Percentiles rank a stretch among this genome's conserved stretches.
Conservation (phyloP, 2,329 filamentous ascomycete genomes). For the Fusarium xyrophilum region DNA sequence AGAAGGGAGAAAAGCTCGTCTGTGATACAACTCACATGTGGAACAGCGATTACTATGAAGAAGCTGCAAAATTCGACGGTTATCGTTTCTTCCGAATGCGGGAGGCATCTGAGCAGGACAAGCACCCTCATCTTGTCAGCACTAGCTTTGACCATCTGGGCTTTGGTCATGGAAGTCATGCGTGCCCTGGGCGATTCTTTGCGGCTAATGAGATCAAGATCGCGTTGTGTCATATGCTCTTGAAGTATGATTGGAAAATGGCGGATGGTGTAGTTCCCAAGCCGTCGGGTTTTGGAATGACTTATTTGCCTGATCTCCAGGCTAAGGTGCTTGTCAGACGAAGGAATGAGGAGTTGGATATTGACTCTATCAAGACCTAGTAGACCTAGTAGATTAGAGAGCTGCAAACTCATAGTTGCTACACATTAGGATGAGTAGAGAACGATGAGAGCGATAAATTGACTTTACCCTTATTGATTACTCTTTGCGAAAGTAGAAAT, state of each 20-base stretch:
- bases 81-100: conserved; percentile 54
- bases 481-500: accelerated
- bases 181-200: conserved; percentile 62
- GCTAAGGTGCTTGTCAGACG: background rate
- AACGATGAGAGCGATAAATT: background rate
- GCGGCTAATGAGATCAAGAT: conserved; percentile 62
- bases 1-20: conserved; percentile 8
- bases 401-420: no score
- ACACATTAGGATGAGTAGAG: accelerated
- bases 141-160: conserved; percentile 56
- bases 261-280: background rate
- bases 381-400: no score
- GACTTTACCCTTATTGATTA: accelerated
- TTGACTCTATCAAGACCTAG: conserved; percentile 3
- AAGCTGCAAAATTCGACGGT: conserved; percentile 49
- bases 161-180: conserved; percentile 63
- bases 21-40: background rate
- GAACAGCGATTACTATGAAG: background rate
- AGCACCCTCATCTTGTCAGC: conserved; percentile 53
- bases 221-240: conserved; percentile 54
- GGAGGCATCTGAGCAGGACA: conserved; percentile 45
- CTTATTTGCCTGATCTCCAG: background rate
- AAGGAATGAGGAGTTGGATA: background rate
- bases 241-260: conserved; percentile 54
- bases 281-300: background rate